Evolutionary conservation across 495 filamentous ascomycete genomes (phyloP).

Genomic region (Hypoxylon subgilvum): DNA sequence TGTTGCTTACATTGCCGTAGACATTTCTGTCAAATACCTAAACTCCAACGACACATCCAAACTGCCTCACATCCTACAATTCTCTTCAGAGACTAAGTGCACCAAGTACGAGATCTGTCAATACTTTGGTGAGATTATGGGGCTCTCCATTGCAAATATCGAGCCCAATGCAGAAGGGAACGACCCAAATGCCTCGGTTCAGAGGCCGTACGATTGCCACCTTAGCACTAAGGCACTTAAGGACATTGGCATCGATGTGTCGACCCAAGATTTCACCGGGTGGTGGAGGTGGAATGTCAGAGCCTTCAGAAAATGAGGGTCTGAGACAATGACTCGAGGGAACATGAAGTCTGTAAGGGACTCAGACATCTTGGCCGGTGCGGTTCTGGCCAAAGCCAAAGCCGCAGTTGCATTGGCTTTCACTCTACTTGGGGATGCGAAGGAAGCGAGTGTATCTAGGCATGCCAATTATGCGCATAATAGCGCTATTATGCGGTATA

Average conservation of each 20-base stretch:
- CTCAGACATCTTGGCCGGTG: not conserved
- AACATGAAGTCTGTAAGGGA: conserved; percentile 17
- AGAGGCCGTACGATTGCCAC: conserved; percentile 89
- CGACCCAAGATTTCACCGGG: conserved; percentile 73
- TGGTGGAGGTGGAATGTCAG: conserved; percentile 75
- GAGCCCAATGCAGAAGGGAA: conserved; percentile 74
- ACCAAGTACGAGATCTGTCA: conserved; percentile 94
- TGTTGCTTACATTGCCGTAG: conserved; percentile 35
- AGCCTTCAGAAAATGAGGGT: conserved; percentile 54
- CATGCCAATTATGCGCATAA: not conserved
- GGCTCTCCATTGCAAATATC: conserved; percentile 73
- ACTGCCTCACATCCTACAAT: conserved; percentile 79
- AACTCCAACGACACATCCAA: conserved; percentile 45
- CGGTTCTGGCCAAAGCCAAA: conserved; percentile 11
- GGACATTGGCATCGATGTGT: conserved; percentile 77
- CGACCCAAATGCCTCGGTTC: conserved; percentile 73
- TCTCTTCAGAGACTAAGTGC: conserved; percentile 83
- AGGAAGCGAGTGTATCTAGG: not conserved
- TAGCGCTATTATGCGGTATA: no score
- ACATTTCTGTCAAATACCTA: conserved; percentile 72
- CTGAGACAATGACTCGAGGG: conserved; percentile 15
- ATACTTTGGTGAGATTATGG: conserved; percentile 79
- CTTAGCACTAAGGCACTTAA: conserved; percentile 77
- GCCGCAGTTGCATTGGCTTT: conserved; percentile 6
- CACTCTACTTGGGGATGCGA: not conserved